Evolutionary conservation across 139 green algal genomes (phyloP).

Genomic region (Pseudopediastrum boryanum): DNA sequence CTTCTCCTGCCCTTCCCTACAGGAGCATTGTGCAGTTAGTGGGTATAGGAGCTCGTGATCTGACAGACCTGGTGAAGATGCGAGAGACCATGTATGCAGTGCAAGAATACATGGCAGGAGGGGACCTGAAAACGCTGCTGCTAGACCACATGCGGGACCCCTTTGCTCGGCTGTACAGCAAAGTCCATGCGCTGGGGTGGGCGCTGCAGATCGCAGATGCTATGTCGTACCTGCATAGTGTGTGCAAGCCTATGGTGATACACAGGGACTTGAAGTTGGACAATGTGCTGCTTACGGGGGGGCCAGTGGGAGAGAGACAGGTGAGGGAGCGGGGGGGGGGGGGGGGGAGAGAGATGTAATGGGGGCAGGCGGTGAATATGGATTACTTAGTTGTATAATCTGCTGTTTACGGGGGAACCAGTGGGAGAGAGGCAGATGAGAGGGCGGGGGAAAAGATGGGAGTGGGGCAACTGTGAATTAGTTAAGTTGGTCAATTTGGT

Average conservation of each 20-base stretch:
- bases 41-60: constrained; percentile 55
- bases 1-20: no score
- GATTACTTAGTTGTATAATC: background rate
- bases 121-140: constrained; percentile 64
- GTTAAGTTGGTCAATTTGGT: constrained; percentile 72
- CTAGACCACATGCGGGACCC: constrained; percentile 44
- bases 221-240: constrained; percentile 75
- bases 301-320: background rate
- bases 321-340: no score
- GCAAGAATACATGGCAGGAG: constrained; percentile 68
- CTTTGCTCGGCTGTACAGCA: constrained; percentile 44
- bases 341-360: background rate
- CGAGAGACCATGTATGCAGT: constrained; percentile 58
- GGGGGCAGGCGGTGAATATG: background rate
- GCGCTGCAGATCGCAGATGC: constrained; percentile 60
- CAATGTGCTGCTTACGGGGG: constrained; percentile 59
- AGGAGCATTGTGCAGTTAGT: constrained; percentile 63
- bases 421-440: no score
- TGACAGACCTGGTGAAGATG: constrained; percentile 47
- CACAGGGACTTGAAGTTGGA: constrained; percentile 83
- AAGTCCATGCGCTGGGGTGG: constrained; percentile 71
- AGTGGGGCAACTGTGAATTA: no score
- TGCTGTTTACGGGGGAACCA: background rate
- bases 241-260: constrained; percentile 76
- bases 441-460: no score